phyloP scores from a whole-genome alignment of 176 grass and related monocot species.

The Microstegium vimineum region DNA sequence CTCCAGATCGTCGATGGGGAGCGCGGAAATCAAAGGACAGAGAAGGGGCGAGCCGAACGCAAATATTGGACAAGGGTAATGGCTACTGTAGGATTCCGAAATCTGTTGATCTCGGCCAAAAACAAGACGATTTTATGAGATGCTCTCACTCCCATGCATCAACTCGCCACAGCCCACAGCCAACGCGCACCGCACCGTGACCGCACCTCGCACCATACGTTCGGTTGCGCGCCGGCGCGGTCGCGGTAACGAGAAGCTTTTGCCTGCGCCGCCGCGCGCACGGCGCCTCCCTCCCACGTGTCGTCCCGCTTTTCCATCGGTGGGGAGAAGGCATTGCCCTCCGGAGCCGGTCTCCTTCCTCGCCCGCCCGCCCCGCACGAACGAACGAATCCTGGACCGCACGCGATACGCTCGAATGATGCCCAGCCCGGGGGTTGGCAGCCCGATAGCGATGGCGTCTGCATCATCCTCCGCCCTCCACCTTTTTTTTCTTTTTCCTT shows the following conservation, averaged over 20 bases:
- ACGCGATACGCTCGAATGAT: background rate
- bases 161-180: no score
- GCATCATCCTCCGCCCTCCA: background rate
- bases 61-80: no score
- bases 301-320: background rate
- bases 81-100: no score
- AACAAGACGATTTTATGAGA: no score
- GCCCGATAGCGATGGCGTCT: background rate
- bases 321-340: slow-evolving; percentile 13
- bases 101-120: no score
- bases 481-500: no score
- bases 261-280: background rate
- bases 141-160: no score
- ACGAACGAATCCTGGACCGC: background rate
- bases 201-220: no score
- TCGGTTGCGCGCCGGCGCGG: background rate
- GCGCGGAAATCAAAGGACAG: background rate
- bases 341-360: background rate
- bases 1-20: background rate
- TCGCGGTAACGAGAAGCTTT: background rate
- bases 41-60: no score
- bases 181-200: no score
- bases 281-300: background rate
- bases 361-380: background rate
- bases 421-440: background rate